These are phyloP conservation scores for Hanseniaspora guilliermondii DNA, from an alignment of 805 yeast genomes.

Conservation along the genomic window DNA sequence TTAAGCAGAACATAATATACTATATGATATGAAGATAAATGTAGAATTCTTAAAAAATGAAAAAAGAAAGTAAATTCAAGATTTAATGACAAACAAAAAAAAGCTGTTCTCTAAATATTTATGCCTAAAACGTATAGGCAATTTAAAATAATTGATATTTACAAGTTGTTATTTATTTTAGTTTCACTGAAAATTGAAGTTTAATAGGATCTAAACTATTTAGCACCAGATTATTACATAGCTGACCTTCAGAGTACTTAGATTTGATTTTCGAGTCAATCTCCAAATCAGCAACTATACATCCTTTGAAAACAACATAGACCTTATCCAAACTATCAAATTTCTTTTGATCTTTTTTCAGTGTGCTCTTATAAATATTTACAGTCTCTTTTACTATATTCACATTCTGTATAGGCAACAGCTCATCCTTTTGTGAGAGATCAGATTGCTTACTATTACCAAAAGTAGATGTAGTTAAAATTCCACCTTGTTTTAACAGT, in stretches of 20 bases:
- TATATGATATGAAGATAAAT: too few relatives aligned
- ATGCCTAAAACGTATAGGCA: too few relatives aligned
- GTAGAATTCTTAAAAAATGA: too few relatives aligned
- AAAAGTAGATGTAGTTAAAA: neutral
- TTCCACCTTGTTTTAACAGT: constrained; percentile 1
- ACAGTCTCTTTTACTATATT: neutral
- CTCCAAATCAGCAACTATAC: neutral
- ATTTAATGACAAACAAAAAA: too few relatives aligned
- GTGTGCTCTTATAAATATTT: neutral
- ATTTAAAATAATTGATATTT: neutral
- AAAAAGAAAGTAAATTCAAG: too few relatives aligned
- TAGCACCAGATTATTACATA: neutral
- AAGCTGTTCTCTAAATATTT: too few relatives aligned
- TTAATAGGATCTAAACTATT: neutral
- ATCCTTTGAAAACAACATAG: neutral
- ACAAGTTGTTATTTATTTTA: neutral
- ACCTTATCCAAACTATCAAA: neutral
- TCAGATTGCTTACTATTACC: neutral
- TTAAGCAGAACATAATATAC: too few relatives aligned
- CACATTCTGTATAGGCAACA: neutral
- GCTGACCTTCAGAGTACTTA: neutral
- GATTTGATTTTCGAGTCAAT: neutral
- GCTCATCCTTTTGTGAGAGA: neutral
- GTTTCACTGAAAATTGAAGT: neutral
- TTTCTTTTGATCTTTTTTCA: neutral